Evolutionary conservation across 805 yeast genomes (phyloP), one percentile per base, ranked within the genome.

Genomic region (Cyberlindnera suaveolens): DNA sequence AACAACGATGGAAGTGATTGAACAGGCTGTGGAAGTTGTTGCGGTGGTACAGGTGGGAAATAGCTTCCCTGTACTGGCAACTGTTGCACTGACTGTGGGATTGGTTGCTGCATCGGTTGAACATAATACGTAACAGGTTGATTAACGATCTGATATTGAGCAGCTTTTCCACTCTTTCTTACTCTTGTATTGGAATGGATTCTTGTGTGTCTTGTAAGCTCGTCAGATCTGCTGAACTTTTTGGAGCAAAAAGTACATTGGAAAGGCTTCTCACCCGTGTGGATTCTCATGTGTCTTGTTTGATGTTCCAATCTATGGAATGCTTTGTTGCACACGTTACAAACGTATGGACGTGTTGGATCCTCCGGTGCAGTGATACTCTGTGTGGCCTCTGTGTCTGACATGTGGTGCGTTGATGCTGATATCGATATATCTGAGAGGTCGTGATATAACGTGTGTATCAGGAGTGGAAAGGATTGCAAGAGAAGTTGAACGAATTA

Each of bases 201-300:
- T 49, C 95, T 69, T 39, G 84, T 71, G 64, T 88, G 96, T 52
- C 96, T 71, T 13, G 96, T 88, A 44, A 88, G 72, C 65, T 88
- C 96, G 64, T 89, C 96, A 23, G 82, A 73, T 49, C 96, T 74
- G 45, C 85, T 75, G 58, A 88, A 88, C 49, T 84, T 72, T 63
- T 89, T 87, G 42, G 78, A 63, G 65, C 96, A 88, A 53, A 75
- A 87, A 16, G 80, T 75, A 64, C 96, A 88, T 39, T 78, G 80
- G 59, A 85, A 93, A 3, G 96, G 96, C 61, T 87, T 85, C 61
- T 88, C 96, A 39, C 96, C 96, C 1, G 96, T 88, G 65, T 88
- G 96, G 9, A 96, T 88, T 45, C 96, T 71, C 52, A 89, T 83
- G 61, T 88, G 96, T 52, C 96, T 74, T 11, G 95, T 88, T 60